Conservation (phyloP, 345 rosid species). For the Gossypium herbaceum region DNA sequence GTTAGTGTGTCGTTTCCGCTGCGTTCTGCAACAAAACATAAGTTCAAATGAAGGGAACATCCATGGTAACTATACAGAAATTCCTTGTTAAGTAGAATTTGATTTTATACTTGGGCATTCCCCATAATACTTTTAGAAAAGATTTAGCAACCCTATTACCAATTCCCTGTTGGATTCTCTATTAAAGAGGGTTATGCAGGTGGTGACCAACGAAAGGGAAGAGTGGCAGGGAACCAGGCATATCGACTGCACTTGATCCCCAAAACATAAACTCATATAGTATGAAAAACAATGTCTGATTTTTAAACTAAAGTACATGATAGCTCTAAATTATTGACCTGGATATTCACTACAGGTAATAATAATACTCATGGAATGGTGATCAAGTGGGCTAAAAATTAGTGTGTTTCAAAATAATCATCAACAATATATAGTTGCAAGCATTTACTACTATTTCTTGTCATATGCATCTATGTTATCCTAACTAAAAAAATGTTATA, state of each 20-base stretch:
- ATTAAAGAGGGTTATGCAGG: not conserved
- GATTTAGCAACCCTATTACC: not conserved
- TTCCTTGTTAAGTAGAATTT: not conserved
- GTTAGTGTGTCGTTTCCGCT: constrained; percentile 16
- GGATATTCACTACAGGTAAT: not conserved
- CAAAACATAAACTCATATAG: not conserved
- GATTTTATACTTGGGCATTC: not conserved
- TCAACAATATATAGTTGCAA: not conserved
- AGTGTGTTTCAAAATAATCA: not conserved
- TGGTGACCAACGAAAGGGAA: not conserved
- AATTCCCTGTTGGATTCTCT: not conserved
- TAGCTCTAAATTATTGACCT: not conserved
- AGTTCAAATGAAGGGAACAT: constrained; percentile 5
- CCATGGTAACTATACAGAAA: constrained; percentile 3
- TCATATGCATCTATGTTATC: not conserved
- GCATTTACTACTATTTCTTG: not conserved
- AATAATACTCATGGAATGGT: not conserved
- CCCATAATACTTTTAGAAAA: not conserved
- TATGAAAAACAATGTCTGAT: not conserved
- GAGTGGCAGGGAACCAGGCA: not conserved
- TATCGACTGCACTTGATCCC: not conserved
- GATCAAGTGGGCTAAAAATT: not conserved
- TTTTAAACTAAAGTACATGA: not conserved
- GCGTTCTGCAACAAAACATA: constrained; percentile 30
- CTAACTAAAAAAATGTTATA: not conserved